phyloP scores from a whole-genome alignment of 768 basidiomycete species.

The Rhodotorula kratochvilovae region DNA sequence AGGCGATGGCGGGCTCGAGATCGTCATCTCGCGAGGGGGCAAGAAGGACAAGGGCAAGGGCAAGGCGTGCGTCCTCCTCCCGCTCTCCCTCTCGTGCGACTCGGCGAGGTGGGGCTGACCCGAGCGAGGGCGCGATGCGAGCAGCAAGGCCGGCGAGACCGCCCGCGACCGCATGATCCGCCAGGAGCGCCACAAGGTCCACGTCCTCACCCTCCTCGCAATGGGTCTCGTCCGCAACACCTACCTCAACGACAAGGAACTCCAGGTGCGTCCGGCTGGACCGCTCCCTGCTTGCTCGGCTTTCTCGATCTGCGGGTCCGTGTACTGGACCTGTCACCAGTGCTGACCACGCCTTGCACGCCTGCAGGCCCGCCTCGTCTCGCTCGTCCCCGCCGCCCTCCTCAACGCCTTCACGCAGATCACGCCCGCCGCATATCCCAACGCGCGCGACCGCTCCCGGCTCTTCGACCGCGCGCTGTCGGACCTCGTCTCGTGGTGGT shows the following conservation, averaged over 20 bases:
- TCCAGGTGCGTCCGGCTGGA: constrained; percentile 61
- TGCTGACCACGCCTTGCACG: neutral
- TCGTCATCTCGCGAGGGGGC: constrained; percentile 56
- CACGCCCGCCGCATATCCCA: constrained; percentile 73
- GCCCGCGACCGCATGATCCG: constrained; percentile 63
- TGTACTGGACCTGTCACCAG: too few species aligned
- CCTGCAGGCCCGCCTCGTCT: constrained; percentile 75
- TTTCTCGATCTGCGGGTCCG: too few species aligned
- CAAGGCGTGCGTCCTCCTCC: constrained; percentile 42
- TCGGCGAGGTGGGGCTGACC: neutral
- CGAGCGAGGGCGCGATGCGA: neutral
- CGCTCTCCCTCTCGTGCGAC: too few species aligned
- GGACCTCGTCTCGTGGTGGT: constrained; percentile 81
- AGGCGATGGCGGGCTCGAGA: constrained; percentile 55
- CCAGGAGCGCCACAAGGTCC: constrained; percentile 80
- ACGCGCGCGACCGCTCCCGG: constrained; percentile 72
- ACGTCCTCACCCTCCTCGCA: constrained; percentile 72
- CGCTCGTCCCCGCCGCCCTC: constrained; percentile 71
- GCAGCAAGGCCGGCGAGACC: constrained; percentile 20
- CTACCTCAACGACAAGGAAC: constrained; percentile 73
- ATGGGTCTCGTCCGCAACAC: constrained; percentile 71
- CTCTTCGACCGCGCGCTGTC: constrained; percentile 78
- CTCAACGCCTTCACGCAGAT: constrained; percentile 78
- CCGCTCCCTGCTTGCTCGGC: neutral
- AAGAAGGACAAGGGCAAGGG: constrained; percentile 43